These are phyloP conservation scores for Phytopythium cucurbitacearum DNA, from an alignment of 352 stramenopile genomes.

Conservation along the genomic window DNA sequence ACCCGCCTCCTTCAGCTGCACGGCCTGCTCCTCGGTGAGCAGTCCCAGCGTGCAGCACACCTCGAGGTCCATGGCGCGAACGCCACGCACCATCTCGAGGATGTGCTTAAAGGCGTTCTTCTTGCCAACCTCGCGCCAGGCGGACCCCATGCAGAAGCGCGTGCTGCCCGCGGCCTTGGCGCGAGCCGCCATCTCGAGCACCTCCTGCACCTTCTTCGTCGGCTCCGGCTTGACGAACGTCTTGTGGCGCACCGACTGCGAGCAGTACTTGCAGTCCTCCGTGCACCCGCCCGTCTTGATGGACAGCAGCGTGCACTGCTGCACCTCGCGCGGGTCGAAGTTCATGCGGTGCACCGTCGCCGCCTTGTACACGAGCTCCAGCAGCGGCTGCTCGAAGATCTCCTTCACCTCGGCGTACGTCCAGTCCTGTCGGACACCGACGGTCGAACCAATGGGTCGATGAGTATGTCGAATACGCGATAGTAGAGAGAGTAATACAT, in stretches of 20 bases:
- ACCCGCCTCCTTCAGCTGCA: conserved; percentile 96
- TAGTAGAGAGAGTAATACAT: too few species aligned
- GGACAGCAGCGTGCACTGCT: conserved; percentile 96
- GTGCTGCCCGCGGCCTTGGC: conserved; percentile 96
- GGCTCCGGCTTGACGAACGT: conserved; percentile 98
- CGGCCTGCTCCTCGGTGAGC: conserved; percentile 94
- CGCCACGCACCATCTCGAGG: conserved; percentile 94
- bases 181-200: conserved; percentile 92
- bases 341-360: conserved; percentile 96
- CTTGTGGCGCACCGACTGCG: conserved; percentile 94
- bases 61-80: conserved; percentile 90
- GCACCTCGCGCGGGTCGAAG: conserved; percentile 95
- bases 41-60: conserved; percentile 98
- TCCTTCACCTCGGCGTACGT: conserved; percentile 93
- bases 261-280: conserved; percentile 96
- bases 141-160: conserved; percentile 98
- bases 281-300: conserved; percentile 97
- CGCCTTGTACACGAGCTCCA: conserved; percentile 97
- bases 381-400: conserved; percentile 93
- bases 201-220: conserved; percentile 96
- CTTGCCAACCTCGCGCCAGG: conserved; percentile 97
- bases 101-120: conserved; percentile 98
- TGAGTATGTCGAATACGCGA: neutral
- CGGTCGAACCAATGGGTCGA: neutral
- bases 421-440: conserved; percentile 73